Conservation (phyloP, 2,329 filamentous ascomycete genomes). For the Cercospora brassicicola region DNA sequence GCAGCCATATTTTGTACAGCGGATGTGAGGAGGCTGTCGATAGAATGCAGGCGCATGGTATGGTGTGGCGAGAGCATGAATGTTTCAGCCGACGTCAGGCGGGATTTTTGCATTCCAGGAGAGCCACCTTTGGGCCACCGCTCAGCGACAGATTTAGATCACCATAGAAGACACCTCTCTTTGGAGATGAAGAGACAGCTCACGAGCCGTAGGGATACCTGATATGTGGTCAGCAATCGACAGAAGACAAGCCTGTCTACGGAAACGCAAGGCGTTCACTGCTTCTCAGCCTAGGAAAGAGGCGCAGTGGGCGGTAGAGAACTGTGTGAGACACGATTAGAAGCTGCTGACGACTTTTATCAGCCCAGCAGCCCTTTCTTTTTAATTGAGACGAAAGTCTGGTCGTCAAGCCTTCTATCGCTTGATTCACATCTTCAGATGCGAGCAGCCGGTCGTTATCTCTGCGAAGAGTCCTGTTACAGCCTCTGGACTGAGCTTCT, state of each 20-base stretch:
- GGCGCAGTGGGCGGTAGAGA: background rate
- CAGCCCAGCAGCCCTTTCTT: no score
- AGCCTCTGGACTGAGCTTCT: background rate
- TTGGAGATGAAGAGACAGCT: background rate
- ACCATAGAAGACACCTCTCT: background rate
- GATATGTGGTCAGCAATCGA: background rate
- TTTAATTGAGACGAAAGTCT: background rate
- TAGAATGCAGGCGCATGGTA: slow-evolving; percentile 15
- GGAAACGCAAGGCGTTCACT: background rate
- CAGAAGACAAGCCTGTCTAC: background rate
- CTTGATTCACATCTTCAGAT: background rate
- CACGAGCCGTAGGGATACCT: background rate
- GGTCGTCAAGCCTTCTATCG: background rate
- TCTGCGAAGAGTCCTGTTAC: background rate
- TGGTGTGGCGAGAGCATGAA: slow-evolving; percentile 19
- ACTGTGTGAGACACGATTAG: background rate
- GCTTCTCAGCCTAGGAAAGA: background rate
- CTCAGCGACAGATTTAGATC: background rate
- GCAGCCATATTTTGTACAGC: slow-evolving; percentile 2
- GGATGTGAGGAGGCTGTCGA: slow-evolving; percentile 14
- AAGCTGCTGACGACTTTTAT: background rate
- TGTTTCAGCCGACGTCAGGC: slow-evolving; percentile 13
- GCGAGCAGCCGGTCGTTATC: background rate
- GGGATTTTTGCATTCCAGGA: background rate
- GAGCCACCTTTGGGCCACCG: background rate